Percentiles rank a stretch among this genome's conserved stretches.
Evolutionary conservation across 192 early-diverging fungal species (phyloP).

Genomic region (Coemansia reversa): DNA sequence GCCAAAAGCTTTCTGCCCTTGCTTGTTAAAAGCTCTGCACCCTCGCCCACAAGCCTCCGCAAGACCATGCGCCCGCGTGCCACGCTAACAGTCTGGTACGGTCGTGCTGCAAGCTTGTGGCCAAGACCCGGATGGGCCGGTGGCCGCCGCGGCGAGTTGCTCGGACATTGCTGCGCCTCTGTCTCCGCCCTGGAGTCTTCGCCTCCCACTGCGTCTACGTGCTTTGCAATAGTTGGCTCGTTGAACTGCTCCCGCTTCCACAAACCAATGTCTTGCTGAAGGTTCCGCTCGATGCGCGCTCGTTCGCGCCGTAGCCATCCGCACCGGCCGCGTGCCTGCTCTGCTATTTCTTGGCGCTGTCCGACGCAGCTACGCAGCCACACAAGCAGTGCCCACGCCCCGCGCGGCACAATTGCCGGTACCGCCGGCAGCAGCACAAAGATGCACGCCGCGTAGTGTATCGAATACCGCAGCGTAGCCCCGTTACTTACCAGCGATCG

Average conservation of each 20-base stretch:
- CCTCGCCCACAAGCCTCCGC: neutral
- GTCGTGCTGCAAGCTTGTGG: conserved; percentile 5
- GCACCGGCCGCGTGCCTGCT: conserved; percentile 18
- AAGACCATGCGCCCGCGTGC: conserved; percentile 9
- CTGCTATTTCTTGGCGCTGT: conserved; percentile 29
- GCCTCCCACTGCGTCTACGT: conserved; percentile 7
- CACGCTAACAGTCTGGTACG: conserved; percentile 14
- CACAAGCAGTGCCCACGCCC: conserved; percentile 47
- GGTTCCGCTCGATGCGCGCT: conserved; percentile 25
- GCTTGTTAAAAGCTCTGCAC: neutral
- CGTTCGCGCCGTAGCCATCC: conserved; percentile 23
- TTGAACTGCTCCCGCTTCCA: conserved; percentile 42
- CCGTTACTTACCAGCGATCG: conserved; percentile 19
- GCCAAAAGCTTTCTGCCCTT: neutral
- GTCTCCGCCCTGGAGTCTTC: neutral
- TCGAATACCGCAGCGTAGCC: conserved; percentile 40
- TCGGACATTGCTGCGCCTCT: conserved; percentile 4
- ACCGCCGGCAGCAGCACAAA: conserved; percentile 40
- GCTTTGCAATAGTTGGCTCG: conserved; percentile 15
- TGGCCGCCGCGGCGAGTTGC: conserved; percentile 19
- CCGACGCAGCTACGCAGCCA: conserved; percentile 44
- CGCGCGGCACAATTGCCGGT: conserved; percentile 36
- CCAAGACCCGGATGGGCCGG: conserved; percentile 34
- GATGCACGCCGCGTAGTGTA: conserved; percentile 31
- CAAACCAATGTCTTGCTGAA: conserved; percentile 41